phyloP scores from a whole-genome alignment of 768 basidiomycete species.

The Auricularia sp. region DNA sequence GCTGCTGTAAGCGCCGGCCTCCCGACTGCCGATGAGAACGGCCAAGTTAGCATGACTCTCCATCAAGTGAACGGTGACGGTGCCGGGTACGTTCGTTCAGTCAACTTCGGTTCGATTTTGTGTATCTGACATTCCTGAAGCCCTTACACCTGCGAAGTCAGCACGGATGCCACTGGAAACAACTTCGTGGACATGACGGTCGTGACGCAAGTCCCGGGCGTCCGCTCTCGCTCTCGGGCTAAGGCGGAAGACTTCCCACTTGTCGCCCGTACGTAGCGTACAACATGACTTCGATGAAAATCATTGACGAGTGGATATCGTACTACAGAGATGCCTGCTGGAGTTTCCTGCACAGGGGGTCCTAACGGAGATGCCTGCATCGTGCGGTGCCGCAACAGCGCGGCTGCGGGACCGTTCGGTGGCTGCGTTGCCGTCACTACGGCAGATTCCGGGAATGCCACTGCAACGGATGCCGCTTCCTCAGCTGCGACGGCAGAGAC shows the following conservation, averaged over 20 bases:
- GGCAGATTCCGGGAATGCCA: neutral
- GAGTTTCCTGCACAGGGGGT: conserved; percentile 11
- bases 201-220: conserved; percentile 16
- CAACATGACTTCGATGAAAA: neutral
- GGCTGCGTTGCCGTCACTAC: conserved; percentile 17
- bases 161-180: conserved; percentile 16
- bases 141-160: conserved; percentile 19
- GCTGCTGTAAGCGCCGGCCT: conserved; percentile 14
- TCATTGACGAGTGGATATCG: too few species aligned
- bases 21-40: conserved; percentile 16
- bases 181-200: conserved; percentile 15
- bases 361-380: conserved; percentile 12
- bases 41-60: conserved; percentile 15
- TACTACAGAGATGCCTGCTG: conserved; percentile 4
- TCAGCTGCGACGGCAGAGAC: neutral
- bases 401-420: conserved; percentile 22
- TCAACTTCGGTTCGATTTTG: too few species aligned
- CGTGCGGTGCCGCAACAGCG: conserved; percentile 13
- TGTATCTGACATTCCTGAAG: neutral
- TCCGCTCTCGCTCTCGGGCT: conserved; percentile 2
- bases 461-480: neutral
- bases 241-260: conserved; percentile 11
- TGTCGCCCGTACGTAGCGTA: conserved; percentile 7
- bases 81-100: conserved; percentile 11
- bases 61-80: conserved; percentile 24